A percentile compares a stretch with the other conserved stretches of the same genome.
Conservation (phyloP, 345 rosid genomes). For the Luvunga scandens region DNA sequence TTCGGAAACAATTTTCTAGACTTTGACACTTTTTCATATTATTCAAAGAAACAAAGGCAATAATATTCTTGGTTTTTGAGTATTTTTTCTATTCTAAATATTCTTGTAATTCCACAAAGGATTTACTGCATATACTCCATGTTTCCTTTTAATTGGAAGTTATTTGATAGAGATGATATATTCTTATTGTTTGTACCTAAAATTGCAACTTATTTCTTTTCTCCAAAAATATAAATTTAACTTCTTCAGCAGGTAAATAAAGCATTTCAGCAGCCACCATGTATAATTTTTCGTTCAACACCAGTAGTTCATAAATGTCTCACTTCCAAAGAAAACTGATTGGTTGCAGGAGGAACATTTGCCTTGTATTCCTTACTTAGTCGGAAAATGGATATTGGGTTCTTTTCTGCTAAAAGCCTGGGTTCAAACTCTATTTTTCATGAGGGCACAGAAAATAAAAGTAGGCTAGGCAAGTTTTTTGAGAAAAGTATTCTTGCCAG, state of each 20-base stretch:
- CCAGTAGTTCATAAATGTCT: background rate
- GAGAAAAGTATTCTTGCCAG: conserved; percentile 56
- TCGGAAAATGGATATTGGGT: conserved; percentile 60
- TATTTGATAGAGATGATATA: no score
- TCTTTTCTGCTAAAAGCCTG: conserved; percentile 37
- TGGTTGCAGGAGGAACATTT: conserved; percentile 78
- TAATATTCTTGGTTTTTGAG: no score
- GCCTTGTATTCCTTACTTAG: conserved; percentile 83
- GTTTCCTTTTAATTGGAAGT: no score
- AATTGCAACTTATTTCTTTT: background rate
- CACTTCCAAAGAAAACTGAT: conserved; percentile 2
- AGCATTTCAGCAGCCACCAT: background rate
- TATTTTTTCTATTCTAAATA: no score
- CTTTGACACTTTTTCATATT: no score
- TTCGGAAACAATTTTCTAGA: no score
- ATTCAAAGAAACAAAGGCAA: no score
- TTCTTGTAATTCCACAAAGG: no score
- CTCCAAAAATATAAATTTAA: background rate
- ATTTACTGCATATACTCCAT: no score
- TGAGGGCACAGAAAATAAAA: conserved; percentile 32
- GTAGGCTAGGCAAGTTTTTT: conserved; percentile 51
- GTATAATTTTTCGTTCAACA: background rate
- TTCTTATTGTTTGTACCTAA: background rate
- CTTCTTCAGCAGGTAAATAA: background rate
- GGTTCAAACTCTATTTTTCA: conserved; percentile 20